These are phyloP conservation scores for Chrysophaeum taylorii DNA, from an alignment of 352 stramenopile species.

Conservation along the genomic window DNA sequence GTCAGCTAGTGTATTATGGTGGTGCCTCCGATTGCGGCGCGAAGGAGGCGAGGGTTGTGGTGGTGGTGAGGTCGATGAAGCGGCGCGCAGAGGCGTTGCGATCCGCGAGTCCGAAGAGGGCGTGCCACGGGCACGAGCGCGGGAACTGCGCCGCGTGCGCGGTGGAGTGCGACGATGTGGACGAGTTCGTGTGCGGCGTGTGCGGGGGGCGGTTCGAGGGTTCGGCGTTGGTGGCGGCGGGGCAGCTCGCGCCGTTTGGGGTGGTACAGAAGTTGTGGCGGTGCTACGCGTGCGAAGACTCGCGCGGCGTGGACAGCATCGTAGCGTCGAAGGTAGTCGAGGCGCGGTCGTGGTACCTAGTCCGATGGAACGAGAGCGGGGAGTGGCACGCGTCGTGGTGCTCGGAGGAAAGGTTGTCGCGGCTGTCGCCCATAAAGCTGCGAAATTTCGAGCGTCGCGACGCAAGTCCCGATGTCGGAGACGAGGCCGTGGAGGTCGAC, in stretches of 20 bases:
- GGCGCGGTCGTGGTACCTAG: not conserved
- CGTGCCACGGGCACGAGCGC: no score
- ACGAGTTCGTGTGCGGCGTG: no score
- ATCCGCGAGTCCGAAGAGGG: no score
- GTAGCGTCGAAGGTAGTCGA: not conserved
- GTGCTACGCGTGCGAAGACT: conserved; percentile 2
- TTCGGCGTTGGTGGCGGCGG: not conserved
- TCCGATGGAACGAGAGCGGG: not conserved
- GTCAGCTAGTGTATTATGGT: no score
- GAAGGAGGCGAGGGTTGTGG: no score
- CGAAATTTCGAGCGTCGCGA: not conserved
- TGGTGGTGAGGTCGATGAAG: no score
- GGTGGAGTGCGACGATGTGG: no score
- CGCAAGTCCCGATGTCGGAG: not conserved
- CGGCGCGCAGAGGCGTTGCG: no score
- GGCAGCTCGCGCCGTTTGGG: not conserved
- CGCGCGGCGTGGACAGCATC: not conserved
- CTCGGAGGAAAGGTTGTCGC: not conserved
- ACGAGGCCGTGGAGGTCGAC: not conserved
- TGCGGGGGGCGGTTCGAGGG: not conserved
- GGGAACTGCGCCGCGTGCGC: no score
- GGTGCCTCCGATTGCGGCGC: no score
- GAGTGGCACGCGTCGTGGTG: not conserved
- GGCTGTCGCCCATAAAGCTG: not conserved
- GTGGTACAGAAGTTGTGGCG: not conserved